Conservation (phyloP, 345 rosid genomes). For the Litchi chinensis region DNA sequence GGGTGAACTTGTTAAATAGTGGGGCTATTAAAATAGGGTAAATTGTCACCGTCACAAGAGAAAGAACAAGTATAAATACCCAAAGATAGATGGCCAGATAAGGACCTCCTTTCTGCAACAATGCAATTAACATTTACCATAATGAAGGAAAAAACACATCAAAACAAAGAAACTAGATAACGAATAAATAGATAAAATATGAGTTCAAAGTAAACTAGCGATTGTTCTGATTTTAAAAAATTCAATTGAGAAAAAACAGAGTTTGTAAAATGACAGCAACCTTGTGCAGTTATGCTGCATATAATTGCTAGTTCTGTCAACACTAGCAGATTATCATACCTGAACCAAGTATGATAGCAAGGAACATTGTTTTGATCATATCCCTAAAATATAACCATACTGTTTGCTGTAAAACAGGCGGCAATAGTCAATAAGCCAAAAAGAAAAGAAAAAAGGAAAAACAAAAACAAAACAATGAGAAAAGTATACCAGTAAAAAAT, state of each 20-base stretch:
- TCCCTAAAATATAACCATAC: slow-evolving; percentile 92
- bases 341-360: slow-evolving; percentile 80
- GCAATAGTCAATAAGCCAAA: slow-evolving; percentile 12
- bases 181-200: slow-evolving; percentile 8
- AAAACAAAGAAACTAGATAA: neutral
- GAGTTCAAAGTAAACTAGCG: slow-evolving; percentile 2
- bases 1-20: slow-evolving; percentile 93
- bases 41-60: slow-evolving; percentile 95
- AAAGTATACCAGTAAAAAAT: neutral
- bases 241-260: neutral
- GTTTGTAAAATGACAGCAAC: slow-evolving; percentile 9
- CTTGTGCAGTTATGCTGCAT: slow-evolving; percentile 1
- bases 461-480: neutral
- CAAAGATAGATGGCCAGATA: slow-evolving; percentile 97
- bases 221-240: neutral
- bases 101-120: slow-evolving; percentile 96
- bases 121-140: slow-evolving; percentile 21
- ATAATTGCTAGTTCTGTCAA: slow-evolving; percentile 8
- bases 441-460: neutral
- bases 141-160: neutral
- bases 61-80: slow-evolving; percentile 93
- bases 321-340: slow-evolving; percentile 45
- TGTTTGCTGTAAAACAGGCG: slow-evolving; percentile 77
- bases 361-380: slow-evolving; percentile 71
- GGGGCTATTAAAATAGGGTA: slow-evolving; percentile 95